These are phyloP conservation scores for Yarrowia keelungensis DNA, from an alignment of 805 yeast species.

Conservation along the genomic window DNA sequence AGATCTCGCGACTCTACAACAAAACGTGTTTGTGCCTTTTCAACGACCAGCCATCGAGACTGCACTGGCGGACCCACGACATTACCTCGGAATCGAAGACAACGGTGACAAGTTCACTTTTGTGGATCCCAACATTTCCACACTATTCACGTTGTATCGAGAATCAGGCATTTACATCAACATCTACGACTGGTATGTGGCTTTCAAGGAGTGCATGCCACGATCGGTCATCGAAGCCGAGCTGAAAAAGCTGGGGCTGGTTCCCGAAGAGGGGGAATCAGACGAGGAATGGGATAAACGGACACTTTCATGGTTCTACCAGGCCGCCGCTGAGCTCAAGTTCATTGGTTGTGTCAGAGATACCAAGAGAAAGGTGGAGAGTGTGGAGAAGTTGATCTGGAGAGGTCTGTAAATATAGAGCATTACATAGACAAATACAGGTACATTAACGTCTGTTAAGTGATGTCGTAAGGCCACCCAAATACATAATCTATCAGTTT, in stretches of 20 bases:
- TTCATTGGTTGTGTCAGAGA: constrained; percentile 73
- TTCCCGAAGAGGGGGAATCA: constrained; percentile 44
- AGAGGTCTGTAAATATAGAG: constrained; percentile 57
- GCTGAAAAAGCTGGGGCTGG: constrained; percentile 18
- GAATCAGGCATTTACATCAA: constrained; percentile 78
- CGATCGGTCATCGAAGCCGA: constrained; percentile 26
- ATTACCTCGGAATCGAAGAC: constrained; percentile 45
- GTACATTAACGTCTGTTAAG: too few species aligned
- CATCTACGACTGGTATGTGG: constrained; percentile 68
- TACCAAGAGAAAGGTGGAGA: constrained; percentile 63
- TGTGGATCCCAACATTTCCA: constrained; percentile 59
- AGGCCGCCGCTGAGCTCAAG: constrained; percentile 72
- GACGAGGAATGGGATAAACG: constrained; percentile 66
- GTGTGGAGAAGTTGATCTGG: constrained; percentile 75
- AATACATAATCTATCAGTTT: constrained; percentile 11
- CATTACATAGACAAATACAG: neutral
- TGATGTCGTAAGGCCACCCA: too few species aligned
- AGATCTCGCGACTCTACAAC: constrained; percentile 49
- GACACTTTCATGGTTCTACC: constrained; percentile 74
- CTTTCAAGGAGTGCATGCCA: constrained; percentile 56
- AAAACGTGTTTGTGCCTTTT: constrained; percentile 55
- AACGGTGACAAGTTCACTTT: constrained; percentile 47
- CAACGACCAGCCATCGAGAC: constrained; percentile 54
- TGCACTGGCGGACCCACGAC: constrained; percentile 54
- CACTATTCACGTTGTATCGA: constrained; percentile 70